These are phyloP conservation scores for Ophiostoma tasmaniense DNA, from an alignment of 2,329 filamentous ascomycete genomes.

Conservation along the genomic window DNA sequence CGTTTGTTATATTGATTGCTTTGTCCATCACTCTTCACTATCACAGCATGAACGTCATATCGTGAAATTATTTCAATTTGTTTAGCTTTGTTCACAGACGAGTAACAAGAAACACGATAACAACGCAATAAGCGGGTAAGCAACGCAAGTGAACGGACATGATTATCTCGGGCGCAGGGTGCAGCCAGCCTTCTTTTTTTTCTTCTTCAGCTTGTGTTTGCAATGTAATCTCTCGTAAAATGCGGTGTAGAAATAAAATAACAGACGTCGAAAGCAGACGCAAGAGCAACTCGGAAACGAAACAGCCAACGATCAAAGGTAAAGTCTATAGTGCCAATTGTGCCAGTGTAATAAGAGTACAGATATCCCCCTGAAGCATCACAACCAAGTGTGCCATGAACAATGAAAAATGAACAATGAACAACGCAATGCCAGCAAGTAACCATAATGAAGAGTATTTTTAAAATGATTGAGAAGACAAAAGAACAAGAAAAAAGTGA, in stretches of 20 bases:
- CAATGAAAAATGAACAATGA: neutral
- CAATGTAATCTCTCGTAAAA: neutral
- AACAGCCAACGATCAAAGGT: neutral
- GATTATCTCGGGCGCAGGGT: neutral
- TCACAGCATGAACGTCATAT: neutral
- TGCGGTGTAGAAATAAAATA: neutral
- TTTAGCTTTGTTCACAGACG: neutral
- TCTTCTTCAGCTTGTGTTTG: neutral
- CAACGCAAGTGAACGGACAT: neutral
- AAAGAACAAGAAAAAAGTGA: neutral
- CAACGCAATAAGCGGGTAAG: neutral
- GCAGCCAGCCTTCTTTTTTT: neutral
- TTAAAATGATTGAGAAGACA: neutral
- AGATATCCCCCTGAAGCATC: neutral
- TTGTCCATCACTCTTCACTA: neutral
- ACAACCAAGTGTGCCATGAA: conserved; percentile 3
- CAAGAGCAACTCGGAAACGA: neutral
- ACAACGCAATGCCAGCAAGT: neutral
- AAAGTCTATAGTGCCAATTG: neutral
- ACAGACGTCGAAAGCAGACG: neutral
- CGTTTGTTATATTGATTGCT: neutral
- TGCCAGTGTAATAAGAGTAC: neutral
- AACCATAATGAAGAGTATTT: neutral
- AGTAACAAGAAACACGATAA: neutral
- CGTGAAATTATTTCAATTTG: neutral